Base-by-base conservation (phyloP, 2,329 filamentous ascomycete genomes). In the Rachicladosporium sp. region DNA sequence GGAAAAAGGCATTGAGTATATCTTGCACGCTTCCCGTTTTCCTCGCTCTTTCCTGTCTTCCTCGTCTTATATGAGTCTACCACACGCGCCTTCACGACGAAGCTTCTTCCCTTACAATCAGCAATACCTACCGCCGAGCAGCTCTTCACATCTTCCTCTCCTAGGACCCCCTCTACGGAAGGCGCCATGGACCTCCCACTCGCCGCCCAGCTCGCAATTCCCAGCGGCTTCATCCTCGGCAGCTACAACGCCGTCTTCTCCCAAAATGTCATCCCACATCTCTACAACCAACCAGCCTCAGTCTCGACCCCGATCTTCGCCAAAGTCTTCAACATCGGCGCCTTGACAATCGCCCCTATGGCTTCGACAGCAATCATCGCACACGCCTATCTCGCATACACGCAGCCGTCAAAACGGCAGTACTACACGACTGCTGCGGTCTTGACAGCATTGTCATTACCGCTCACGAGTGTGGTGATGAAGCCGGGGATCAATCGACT, bases 241-340 rank as follows among this genome's bases (percentile, higher is more conserved):
- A 33, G 31, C 31, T 33, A 33, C 31, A 33, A 33, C 31, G 11
- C 15, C 4, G 31, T 33, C 31, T 33, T 33, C 31, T 33, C 31
- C 15, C 31, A 33, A 15, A 33, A 33, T 8, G 31, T 33, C 15
- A 15, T 33, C 6, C 31, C 31, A 12, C 31, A 33, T 33, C 31
- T 33, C 11, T 33, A 33, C 31, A 33, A 11, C 6, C 11, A 11
- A 33, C 31, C 31, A 33, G 11, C 31, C 11, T 33, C 31, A 33
- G 13, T 33, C 31, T 33, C 31, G 11, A 33, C 31, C 11, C 31
- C 31, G 9, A 33, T 33, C 31, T 33, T 33, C 15, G 31, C 31
- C 31, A 33, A 33, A 15, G 13, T 33, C 31, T 33, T 33, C 31
- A 33, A 33, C 9, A 33, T 33, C 15, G 31, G 31, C 31, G 31